phyloP scores from a whole-genome alignment of 1,284 basidiomycete genomes.

The Pyrrhoderma lamaoense region DNA sequence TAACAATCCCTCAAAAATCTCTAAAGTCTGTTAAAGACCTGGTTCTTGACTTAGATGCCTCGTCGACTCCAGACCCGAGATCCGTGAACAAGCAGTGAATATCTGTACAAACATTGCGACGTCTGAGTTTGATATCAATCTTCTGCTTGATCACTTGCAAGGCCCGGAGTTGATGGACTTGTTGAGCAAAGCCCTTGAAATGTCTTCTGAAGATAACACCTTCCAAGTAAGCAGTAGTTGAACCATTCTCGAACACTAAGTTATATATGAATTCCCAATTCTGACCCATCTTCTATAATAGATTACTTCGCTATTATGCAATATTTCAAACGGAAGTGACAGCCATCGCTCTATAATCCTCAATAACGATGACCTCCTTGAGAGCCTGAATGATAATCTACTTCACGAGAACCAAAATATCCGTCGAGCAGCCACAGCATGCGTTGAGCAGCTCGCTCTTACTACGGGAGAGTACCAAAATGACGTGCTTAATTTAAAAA shows the following conservation, averaged over 20 bases:
- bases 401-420: conserved; percentile 48
- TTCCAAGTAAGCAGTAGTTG: conserved; percentile 35
- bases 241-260: not conserved
- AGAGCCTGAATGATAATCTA: conserved; percentile 46
- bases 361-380: conserved; percentile 34
- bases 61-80: conserved; percentile 38
- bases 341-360: conserved; percentile 37
- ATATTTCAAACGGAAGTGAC: conserved; percentile 52
- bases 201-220: conserved; percentile 42
- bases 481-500: too few relatives aligned
- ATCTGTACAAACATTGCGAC: conserved; percentile 53
- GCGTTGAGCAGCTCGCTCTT: conserved; percentile 45
- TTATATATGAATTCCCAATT: not conserved
- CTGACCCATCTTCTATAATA: conserved; percentile 22
- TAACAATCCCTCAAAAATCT: not conserved
- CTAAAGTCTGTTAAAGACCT: not conserved
- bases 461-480: conserved; percentile 21
- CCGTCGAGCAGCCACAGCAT: conserved; percentile 51
- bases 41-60: conserved; percentile 35
- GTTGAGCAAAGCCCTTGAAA: conserved; percentile 41
- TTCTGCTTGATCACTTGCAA: conserved; percentile 49
- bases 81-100: conserved; percentile 63
- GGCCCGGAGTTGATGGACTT: conserved; percentile 36
- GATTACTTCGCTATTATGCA: conserved; percentile 53
- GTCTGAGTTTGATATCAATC: conserved; percentile 47